These are phyloP conservation scores for Jamesozyma gamospora DNA, from an alignment of 805 yeast genomes.

Conservation along the genomic window DNA sequence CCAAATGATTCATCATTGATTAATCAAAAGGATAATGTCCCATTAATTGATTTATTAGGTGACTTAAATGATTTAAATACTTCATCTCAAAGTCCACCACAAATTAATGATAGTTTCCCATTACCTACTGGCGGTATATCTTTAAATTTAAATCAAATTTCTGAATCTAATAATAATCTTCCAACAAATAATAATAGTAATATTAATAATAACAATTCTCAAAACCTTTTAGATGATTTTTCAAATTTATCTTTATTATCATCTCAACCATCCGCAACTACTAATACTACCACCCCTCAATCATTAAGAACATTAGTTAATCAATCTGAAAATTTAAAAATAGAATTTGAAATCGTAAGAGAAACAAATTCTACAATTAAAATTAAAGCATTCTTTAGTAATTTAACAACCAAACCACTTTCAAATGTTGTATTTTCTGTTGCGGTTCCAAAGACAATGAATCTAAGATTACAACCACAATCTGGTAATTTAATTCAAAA, in stretches of 20 bases:
- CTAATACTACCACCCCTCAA: too few relatives aligned
- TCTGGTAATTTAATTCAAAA: constrained; percentile 44
- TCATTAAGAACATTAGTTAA: constrained; percentile 28
- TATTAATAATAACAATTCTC: constrained; percentile 1
- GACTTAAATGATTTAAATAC: constrained; percentile 59
- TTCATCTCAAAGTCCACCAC: constrained; percentile 26
- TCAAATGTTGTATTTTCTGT: constrained; percentile 47
- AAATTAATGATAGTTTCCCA: constrained; percentile 7
- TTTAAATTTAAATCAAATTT: constrained; percentile 12
- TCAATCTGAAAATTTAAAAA: constrained; percentile 38
- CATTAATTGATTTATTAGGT: constrained; percentile 60
- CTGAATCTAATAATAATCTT: neutral
- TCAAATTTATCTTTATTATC: neutral
- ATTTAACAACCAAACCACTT: constrained; percentile 36
- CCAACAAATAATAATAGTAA: too few relatives aligned
- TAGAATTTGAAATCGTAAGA: constrained; percentile 37
- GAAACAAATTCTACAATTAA: constrained; percentile 31
- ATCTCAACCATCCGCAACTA: constrained; percentile 1
- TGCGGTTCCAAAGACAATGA: constrained; percentile 61
- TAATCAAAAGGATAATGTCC: constrained; percentile 22
- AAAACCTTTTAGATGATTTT: constrained; percentile 11
- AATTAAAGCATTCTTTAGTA: constrained; percentile 44
- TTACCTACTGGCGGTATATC: constrained; percentile 30
- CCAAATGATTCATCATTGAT: constrained; percentile 3
- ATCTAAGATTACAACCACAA: constrained; percentile 52